phyloP scores from a whole-genome alignment of 1,284 basidiomycete species.

The Irpex sp. region DNA sequence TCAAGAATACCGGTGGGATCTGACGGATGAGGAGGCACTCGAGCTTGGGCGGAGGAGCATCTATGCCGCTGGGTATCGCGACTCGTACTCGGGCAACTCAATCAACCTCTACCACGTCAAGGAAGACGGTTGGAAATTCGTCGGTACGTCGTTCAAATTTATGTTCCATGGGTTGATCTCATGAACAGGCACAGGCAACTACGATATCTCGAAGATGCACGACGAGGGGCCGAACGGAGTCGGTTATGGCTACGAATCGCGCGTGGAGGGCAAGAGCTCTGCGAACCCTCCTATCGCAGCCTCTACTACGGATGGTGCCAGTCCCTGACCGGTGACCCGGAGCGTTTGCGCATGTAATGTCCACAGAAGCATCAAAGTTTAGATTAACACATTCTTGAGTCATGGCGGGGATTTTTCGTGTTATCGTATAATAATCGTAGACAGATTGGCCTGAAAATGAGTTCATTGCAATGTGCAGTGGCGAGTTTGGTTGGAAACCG shows the following conservation, averaged over 20 bases:
- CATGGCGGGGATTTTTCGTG: too few species aligned
- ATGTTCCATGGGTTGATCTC: not conserved
- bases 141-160: conserved; percentile 50
- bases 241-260: conserved; percentile 76
- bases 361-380: too few species aligned
- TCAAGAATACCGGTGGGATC: conserved; percentile 93
- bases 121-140: conserved; percentile 91
- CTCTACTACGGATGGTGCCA: not conserved
- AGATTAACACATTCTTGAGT: too few species aligned
- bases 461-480: too few species aligned
- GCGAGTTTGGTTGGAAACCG: too few species aligned
- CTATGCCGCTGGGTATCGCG: conserved; percentile 95
- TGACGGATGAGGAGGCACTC: conserved; percentile 91
- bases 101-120: conserved; percentile 96
- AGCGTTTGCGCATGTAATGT: too few species aligned
- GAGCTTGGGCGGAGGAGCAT: conserved; percentile 95
- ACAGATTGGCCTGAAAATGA: too few species aligned
- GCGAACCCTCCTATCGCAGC: conserved; percentile 21
- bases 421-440: too few species aligned
- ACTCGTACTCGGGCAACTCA: conserved; percentile 97
- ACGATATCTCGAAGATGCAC: conserved; percentile 76
- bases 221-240: conserved; percentile 74
- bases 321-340: not conserved
- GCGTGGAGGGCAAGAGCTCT: conserved; percentile 36
- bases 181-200: conserved; percentile 56